These are phyloP conservation scores for Discostella pseudostelligera DNA, from an alignment of 108 stramenopile genomes.

Conservation along the genomic window DNA sequence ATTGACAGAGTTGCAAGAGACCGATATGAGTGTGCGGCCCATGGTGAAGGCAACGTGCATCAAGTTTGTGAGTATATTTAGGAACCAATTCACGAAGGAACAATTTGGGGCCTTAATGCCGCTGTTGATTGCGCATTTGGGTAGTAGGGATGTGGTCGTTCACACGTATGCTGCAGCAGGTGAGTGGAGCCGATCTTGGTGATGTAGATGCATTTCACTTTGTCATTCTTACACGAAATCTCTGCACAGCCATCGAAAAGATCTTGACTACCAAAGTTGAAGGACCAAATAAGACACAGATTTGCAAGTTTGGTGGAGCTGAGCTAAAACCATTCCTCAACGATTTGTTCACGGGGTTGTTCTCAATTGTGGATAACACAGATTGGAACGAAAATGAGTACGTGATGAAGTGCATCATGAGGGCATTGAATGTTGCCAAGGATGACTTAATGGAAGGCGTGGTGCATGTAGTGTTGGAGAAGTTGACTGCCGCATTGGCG, in stretches of 20 bases:
- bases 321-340: constrained; percentile 81
- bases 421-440: constrained; percentile 73
- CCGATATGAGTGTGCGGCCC: constrained; percentile 68
- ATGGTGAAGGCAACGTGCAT: constrained; percentile 92
- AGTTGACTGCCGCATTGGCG: constrained; percentile 78
- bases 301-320: constrained; percentile 60
- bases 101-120: constrained; percentile 74
- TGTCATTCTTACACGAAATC: neutral
- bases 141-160: constrained; percentile 80
- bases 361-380: constrained; percentile 80
- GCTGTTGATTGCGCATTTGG: constrained; percentile 67
- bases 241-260: constrained; percentile 72
- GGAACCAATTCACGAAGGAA: constrained; percentile 85
- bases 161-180: constrained; percentile 91
- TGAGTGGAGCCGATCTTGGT: neutral
- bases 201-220: neutral
- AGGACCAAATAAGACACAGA: constrained; percentile 44
- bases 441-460: constrained; percentile 78
- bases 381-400: constrained; percentile 94
- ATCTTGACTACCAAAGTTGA: constrained; percentile 71
- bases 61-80: constrained; percentile 95
- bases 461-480: constrained; percentile 79
- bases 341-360: constrained; percentile 83
- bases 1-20: constrained; percentile 86
- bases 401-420: constrained; percentile 97